These are phyloP conservation scores for Baeospora myosura DNA, from an alignment of 1,284 basidiomycete species.

Conservation along the genomic window DNA sequence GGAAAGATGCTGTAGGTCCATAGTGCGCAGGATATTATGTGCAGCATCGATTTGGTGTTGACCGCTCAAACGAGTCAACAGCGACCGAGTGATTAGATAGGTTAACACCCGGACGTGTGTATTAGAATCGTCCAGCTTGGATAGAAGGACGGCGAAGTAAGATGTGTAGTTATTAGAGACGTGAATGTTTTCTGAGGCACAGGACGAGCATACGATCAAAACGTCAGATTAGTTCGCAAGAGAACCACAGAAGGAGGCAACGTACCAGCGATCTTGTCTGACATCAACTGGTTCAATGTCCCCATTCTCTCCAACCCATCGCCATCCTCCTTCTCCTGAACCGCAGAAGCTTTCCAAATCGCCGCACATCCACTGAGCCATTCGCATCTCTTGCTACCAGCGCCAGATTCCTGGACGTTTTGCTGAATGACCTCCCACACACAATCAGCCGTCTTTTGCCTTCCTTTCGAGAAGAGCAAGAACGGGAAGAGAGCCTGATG, in stretches of 20 bases:
- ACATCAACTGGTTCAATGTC: conserved; percentile 43
- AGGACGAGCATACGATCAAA: conserved; percentile 3
- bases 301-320: conserved; percentile 38
- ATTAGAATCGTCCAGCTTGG: conserved; percentile 41
- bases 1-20: conserved; percentile 36
- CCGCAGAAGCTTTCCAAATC: conserved; percentile 27
- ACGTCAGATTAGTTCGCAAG: background rate
- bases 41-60: conserved; percentile 52
- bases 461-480: conserved; percentile 65
- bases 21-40: conserved; percentile 36
- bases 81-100: conserved; percentile 48
- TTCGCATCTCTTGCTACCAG: conserved; percentile 25
- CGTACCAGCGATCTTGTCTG: conserved; percentile 56
- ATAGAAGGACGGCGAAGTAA: conserved; percentile 37
- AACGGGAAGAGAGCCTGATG: conserved; percentile 63
- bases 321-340: conserved; percentile 26
- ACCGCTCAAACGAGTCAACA: conserved; percentile 49
- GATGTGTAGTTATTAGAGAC: conserved; percentile 34
- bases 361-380: conserved; percentile 42
- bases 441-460: conserved; percentile 51
- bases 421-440: conserved; percentile 58
- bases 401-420: conserved; percentile 19
- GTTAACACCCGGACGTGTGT: conserved; percentile 50
- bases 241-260: conserved; percentile 4
- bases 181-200: conserved; percentile 51